These are phyloP conservation scores for Candida gorgasii DNA, from an alignment of 805 yeast genomes.

Conservation along the genomic window DNA sequence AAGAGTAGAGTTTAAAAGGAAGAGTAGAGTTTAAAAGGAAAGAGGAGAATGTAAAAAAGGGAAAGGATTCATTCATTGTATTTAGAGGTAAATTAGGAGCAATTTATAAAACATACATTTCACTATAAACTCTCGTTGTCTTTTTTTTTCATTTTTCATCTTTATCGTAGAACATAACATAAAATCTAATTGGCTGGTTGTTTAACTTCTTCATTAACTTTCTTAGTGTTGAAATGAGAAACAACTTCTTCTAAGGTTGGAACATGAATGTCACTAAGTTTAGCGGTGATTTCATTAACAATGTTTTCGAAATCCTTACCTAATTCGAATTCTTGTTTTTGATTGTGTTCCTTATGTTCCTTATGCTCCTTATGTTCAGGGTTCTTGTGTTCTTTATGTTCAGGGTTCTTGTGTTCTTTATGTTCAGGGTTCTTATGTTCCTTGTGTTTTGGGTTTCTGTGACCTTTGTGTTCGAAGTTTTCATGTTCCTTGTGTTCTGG, in stretches of 20 bases:
- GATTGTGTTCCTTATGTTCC: constrained; percentile 2
- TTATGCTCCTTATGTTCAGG: not conserved
- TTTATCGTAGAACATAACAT: not conserved
- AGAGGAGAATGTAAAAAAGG: no score
- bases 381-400: constrained; percentile 1
- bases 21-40: no score
- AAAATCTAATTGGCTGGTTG: not conserved
- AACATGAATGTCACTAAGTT: constrained; percentile 2
- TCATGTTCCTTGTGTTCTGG: not conserved
- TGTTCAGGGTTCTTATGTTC: not conserved
- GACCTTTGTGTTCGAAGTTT: not conserved
- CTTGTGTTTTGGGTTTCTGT: not conserved
- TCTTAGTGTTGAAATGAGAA: constrained; percentile 2
- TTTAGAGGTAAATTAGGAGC: not conserved
- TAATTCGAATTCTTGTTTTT: not conserved
- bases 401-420: not conserved
- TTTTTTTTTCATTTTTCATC: not conserved
- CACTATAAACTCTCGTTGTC: not conserved
- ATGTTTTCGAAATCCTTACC: not conserved
- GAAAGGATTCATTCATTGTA: not conserved
- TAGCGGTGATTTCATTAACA: constrained; percentile 1
- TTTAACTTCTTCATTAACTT: constrained; percentile 1
- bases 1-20: no score
- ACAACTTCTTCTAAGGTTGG: constrained; percentile 8
- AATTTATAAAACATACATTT: constrained; percentile 1